Base-by-base conservation (phyloP, 208 protist genomes). In the Zelonia costaricensis region DNA sequence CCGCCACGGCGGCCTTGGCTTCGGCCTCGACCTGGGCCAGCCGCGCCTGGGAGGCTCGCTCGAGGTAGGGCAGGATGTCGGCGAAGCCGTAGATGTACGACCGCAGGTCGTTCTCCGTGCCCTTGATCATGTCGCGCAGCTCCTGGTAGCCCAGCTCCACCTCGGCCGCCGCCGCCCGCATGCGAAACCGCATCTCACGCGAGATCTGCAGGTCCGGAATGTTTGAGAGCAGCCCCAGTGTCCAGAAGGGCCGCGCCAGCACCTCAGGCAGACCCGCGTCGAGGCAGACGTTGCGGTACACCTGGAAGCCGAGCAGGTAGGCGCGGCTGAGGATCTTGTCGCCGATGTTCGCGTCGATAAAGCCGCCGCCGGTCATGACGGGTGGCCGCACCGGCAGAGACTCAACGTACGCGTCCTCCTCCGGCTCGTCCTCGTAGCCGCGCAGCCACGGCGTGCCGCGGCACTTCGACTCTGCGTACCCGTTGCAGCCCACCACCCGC, bases 371-470 rank as follows among this genome's bases (percentile, higher is more conserved):
- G 15, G 48, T 67, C 55, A 82, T 68, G 13, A 89, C 76, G 1
- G 82, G 82, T 22, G 82, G 82, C 18, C 62, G 58, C 31, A 69
- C 70, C 6, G 62, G 48, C 45, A 79, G 70, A 2, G 53, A 65
- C 38, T 84, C 74, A n/a, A 82, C 66, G 57, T 88, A 78, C 7
- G 61, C 67, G 43, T 88, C 77, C 46, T 88, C 77, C 43, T 77
- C 67, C 6, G 76, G 64, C 6, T 80, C 76, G 38, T 80, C 64
- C n/a, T 80, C 64, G 31, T 69, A 53, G 43, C 77, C 77, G 33
- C 77, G 76, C 43, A 84, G 65, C 81, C 81, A 88, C 47, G 77
- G 66, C 28, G 76, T 84, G 13, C 77, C 81, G 31, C 81, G 81
- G 48, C 73, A 84, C 13, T 31, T 60, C 9, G 65, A 64, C 55